Conservation (phyloP, 2,329 filamentous ascomycete species). For the Colletotrichum ledebouriae region DNA sequence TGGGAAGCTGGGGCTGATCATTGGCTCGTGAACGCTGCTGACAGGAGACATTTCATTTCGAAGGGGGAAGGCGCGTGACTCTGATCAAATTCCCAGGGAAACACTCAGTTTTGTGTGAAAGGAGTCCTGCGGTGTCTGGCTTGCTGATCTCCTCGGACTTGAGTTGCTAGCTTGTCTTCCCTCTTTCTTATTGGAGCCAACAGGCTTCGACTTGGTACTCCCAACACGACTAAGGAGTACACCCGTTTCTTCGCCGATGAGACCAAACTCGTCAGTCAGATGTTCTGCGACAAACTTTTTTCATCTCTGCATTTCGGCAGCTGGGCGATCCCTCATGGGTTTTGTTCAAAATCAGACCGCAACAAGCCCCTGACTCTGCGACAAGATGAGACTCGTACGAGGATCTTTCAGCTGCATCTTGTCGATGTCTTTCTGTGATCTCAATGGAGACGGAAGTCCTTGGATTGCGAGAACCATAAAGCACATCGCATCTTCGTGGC, state of each 20-base stretch:
- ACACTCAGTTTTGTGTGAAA: background rate
- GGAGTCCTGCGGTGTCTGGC: background rate
- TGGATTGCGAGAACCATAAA: no score
- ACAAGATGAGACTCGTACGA: background rate
- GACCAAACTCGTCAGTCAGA: background rate
- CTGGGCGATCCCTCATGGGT: background rate
- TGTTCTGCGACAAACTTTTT: background rate
- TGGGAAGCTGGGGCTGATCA: background rate
- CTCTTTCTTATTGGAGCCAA: background rate
- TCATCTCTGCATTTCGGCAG: background rate
- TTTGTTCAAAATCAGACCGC: background rate
- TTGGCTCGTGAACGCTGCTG: slow-evolving; percentile 16
- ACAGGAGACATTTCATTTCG: background rate
- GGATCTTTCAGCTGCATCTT: background rate
- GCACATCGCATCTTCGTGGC: no score
- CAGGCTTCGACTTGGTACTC: background rate
- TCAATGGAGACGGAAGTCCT: background rate
- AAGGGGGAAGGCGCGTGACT: background rate
- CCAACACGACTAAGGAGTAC: background rate
- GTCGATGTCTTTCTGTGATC: background rate
- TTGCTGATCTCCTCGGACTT: background rate
- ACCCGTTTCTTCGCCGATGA: slow-evolving; percentile 15
- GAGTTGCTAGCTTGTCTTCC: background rate
- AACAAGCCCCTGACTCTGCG: background rate
- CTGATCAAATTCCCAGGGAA: background rate